Conservation (phyloP, 2,329 filamentous ascomycete genomes). For the Venturiaceae sp. region DNA sequence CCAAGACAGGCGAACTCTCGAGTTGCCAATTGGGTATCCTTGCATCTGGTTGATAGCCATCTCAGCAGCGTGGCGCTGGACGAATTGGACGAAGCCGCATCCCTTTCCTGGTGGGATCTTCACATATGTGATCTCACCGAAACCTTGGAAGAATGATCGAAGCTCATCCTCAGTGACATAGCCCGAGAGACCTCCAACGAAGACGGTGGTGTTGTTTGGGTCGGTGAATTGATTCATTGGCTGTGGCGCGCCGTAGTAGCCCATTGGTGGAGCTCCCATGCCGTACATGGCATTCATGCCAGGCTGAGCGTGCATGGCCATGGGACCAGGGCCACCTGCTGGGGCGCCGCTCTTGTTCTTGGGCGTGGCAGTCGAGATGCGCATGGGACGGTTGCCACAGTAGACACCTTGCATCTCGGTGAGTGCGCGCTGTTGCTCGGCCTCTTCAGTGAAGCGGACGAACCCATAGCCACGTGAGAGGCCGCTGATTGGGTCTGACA, state of each 20-base stretch:
- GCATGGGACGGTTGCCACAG: conserved; percentile 97
- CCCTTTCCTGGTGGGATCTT: conserved; percentile 99
- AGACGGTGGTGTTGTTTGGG: conserved; percentile 98
- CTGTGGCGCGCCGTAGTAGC: conserved; percentile 54
- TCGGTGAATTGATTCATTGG: conserved; percentile 99
- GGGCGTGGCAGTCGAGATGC: conserved; percentile 92
- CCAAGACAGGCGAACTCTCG: conserved; percentile 93
- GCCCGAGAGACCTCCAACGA: conserved; percentile 91
- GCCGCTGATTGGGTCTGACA: conserved; percentile 96
- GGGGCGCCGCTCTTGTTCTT: conserved; percentile 67
- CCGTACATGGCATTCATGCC: conserved; percentile 32
- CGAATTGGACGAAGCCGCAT: conserved; percentile 97
- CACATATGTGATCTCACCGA: conserved; percentile 98
- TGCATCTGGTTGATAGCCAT: conserved; percentile 99
- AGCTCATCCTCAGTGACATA: conserved; percentile 99
- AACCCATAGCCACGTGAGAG: conserved; percentile 98
- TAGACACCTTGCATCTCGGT: conserved; percentile 99
- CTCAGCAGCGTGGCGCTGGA: conserved; percentile 95
- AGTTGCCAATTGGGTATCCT: conserved; percentile 98
- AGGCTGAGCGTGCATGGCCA: conserved; percentile 14
- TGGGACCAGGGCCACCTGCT: conserved; percentile 38
- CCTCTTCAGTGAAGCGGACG: conserved; percentile 91
- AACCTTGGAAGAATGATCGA: conserved; percentile 99
- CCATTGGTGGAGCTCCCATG: conserved; percentile 59
- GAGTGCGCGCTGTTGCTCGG: conserved; percentile 90